Evolutionary conservation across 2,329 filamentous ascomycete genomes (phyloP).

Genomic region (Sarocladium kiliense): DNA sequence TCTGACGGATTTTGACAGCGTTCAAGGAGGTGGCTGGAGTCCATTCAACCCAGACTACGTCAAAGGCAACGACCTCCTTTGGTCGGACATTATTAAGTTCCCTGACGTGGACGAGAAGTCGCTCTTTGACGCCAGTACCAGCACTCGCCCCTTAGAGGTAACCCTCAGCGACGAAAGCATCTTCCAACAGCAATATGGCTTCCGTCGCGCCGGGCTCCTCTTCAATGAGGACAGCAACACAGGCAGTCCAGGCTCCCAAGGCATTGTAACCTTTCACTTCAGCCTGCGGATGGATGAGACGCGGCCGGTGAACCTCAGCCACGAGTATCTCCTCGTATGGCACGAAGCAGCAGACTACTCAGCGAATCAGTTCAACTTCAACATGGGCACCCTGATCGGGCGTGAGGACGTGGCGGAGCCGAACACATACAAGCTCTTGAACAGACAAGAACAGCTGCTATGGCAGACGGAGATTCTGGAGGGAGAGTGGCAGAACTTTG

Average conservation of each 20-base stretch:
- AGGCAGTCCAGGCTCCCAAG: constrained; percentile 47
- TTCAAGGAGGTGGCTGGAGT: constrained; percentile 21
- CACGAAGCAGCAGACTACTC: constrained; percentile 41
- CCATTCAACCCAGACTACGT: constrained; percentile 48
- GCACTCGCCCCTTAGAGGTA: constrained; percentile 42
- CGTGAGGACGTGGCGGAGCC: constrained; percentile 25
- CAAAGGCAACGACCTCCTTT: constrained; percentile 42
- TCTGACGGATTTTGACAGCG: constrained; percentile 34
- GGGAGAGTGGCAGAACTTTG: constrained; percentile 57
- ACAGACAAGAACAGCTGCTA: not conserved
- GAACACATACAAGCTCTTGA: constrained; percentile 19
- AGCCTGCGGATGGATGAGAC: constrained; percentile 47
- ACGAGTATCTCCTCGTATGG: constrained; percentile 56
- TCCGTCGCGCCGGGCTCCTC: constrained; percentile 53
- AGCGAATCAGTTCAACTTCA: constrained; percentile 48
- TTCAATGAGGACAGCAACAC: constrained; percentile 40
- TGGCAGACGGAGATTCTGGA: constrained; percentile 34
- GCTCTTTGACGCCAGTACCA: constrained; percentile 33
- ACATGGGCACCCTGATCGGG: constrained; percentile 48
- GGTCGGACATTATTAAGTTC: constrained; percentile 16
- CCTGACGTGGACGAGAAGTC: constrained; percentile 10
- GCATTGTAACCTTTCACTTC: constrained; percentile 58
- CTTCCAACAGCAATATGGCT: constrained; percentile 54
- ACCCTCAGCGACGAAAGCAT: constrained; percentile 55
- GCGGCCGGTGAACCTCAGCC: constrained; percentile 51